These are phyloP conservation scores for Starmera stellimalicola DNA, from an alignment of 1,139 yeast genomes.

Conservation along the genomic window DNA sequence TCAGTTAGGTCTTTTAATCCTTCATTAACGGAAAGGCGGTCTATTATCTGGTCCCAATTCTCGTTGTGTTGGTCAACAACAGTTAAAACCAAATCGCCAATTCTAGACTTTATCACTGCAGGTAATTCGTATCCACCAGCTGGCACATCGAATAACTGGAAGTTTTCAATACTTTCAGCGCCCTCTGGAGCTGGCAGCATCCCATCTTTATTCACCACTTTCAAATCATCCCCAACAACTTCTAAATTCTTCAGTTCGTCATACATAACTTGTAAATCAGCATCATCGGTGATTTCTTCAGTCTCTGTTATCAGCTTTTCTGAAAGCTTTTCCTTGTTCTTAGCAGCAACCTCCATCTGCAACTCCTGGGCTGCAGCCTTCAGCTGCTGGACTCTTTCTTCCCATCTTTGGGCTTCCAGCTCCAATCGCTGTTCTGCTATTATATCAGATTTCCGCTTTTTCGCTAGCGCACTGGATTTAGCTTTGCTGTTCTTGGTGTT, in stretches of 20 bases:
- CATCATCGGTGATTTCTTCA: slow-evolving; percentile 15
- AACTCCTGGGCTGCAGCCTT: slow-evolving; percentile 28
- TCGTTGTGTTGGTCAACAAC: slow-evolving; percentile 36
- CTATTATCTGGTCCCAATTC: slow-evolving; percentile 48
- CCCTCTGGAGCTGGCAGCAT: background rate
- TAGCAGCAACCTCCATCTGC: slow-evolving; percentile 17
- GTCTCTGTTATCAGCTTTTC: slow-evolving; percentile 7
- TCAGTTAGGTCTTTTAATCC: slow-evolving; percentile 32
- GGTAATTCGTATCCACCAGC: slow-evolving; percentile 32
- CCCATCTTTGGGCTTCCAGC: slow-evolving; percentile 20
- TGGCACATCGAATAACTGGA: slow-evolving; percentile 14
- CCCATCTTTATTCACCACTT: background rate
- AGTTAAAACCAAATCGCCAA: slow-evolving; percentile 39
- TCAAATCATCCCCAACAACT: slow-evolving; percentile 5
- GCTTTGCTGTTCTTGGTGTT: background rate
- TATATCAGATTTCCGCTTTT: background rate
- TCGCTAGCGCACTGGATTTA: background rate
- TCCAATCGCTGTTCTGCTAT: background rate
- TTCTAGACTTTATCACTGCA: slow-evolving; percentile 27
- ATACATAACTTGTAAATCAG: slow-evolving; percentile 24
- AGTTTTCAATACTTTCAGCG: slow-evolving; percentile 2
- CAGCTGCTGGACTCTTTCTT: slow-evolving; percentile 31
- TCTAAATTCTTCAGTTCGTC: slow-evolving; percentile 10
- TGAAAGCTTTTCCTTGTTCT: slow-evolving; percentile 15
- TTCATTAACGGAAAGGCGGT: slow-evolving; percentile 29